phyloP scores from a whole-genome alignment of 352 stramenopile genomes.

The Peronospora destructor region DNA sequence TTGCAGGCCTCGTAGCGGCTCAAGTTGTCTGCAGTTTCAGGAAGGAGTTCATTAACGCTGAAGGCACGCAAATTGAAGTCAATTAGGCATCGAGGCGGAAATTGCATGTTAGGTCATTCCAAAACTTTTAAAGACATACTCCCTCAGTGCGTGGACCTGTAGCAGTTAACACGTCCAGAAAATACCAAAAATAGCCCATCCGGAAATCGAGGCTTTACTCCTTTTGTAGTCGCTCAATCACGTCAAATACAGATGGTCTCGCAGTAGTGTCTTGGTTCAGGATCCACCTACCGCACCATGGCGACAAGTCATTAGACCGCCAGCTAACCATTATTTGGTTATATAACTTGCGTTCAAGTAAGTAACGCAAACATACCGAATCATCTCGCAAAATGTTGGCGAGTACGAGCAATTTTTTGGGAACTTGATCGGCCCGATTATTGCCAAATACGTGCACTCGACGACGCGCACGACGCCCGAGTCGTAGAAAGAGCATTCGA shows the following conservation, averaged over 20 bases:
- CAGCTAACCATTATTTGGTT: not conserved
- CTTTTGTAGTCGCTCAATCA: conserved; percentile 57
- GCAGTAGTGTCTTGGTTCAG: conserved; percentile 44
- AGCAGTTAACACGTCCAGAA: no score
- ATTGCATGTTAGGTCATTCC: not conserved
- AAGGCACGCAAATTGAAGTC: conserved; percentile 4
- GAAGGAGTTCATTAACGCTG: not conserved
- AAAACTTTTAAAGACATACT: not conserved
- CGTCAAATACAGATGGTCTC: conserved; percentile 56
- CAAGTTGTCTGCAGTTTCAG: conserved; percentile 23
- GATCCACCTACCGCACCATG: conserved; percentile 44
- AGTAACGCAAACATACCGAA: conserved; percentile 35
- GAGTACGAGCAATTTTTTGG: conserved; percentile 55
- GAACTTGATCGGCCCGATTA: conserved; percentile 82
- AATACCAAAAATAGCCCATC: no score
- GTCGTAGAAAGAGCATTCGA: conserved; percentile 82
- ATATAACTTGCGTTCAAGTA: no score
- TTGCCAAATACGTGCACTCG: conserved; percentile 81
- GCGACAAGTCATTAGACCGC: conserved; percentile 10
- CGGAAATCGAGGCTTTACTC: conserved; percentile 5
- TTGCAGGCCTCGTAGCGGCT: conserved; percentile 69
- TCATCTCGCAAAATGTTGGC: conserved; percentile 57
- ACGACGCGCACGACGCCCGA: conserved; percentile 55
- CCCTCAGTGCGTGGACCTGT: no score
- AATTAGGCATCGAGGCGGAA: no score